A percentile compares a stretch with the other conserved stretches of the same genome.
Evolutionary conservation across 1,284 basidiomycete species (phyloP).

Genomic region (Naganishia albida): DNA sequence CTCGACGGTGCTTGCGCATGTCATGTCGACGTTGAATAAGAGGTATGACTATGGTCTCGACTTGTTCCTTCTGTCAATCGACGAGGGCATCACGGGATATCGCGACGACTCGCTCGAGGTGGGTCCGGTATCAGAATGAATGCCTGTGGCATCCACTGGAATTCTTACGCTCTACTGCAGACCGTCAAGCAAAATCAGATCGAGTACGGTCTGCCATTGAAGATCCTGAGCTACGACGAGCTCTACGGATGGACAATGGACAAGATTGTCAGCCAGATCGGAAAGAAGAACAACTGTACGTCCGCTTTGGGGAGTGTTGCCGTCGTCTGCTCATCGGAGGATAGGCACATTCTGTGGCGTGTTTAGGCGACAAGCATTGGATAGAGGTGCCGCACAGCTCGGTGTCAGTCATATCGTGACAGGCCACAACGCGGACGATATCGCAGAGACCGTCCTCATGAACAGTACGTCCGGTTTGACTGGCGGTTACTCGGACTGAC

Average conservation of each 20-base stretch:
- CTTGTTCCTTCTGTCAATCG: constrained; percentile 91
- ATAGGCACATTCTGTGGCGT: constrained; percentile 91
- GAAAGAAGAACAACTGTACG: constrained; percentile 92
- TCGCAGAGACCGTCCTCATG: constrained; percentile 98
- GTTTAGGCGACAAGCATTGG: constrained; percentile 91
- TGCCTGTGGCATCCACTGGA: neutral
- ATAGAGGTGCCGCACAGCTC: constrained; percentile 85
- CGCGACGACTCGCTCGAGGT: constrained; percentile 96
- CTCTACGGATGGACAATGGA: constrained; percentile 99
- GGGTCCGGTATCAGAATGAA: constrained; percentile 35
- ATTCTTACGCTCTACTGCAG: constrained; percentile 57
- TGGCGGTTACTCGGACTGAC: neutral
- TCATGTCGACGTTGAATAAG: constrained; percentile 93
- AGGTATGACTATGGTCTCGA: constrained; percentile 90
- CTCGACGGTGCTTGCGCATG: constrained; percentile 95
- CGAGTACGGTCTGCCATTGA: constrained; percentile 92
- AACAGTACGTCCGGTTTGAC: constrained; percentile 69
- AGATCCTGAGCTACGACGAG: constrained; percentile 93
- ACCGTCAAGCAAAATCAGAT: constrained; percentile 97
- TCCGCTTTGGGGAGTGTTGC: neutral
- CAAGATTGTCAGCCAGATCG: constrained; percentile 85
- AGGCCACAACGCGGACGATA: constrained; percentile 98
- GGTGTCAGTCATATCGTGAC: constrained; percentile 97
- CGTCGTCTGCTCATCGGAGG: neutral
- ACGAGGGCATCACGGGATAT: constrained; percentile 98